Evolutionary conservation across 805 yeast species (phyloP).

Genomic region (Candida alai): DNA sequence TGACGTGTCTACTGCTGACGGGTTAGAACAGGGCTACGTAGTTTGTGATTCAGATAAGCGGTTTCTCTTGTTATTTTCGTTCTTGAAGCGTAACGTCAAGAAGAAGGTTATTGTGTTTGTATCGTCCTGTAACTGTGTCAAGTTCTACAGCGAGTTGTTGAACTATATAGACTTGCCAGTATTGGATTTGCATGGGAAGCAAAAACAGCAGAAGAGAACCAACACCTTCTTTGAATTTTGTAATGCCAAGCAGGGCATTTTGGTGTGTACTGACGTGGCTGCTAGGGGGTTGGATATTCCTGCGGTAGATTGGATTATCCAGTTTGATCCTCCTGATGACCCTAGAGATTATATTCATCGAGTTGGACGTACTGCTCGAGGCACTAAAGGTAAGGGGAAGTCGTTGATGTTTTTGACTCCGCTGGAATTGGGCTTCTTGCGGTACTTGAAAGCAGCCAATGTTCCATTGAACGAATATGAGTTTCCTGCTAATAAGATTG

Average conservation of each 20-base stretch:
- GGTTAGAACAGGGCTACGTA: slow-evolving; percentile 97
- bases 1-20: slow-evolving; percentile 89
- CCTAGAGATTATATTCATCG: slow-evolving; percentile 99
- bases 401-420: slow-evolving; percentile 95
- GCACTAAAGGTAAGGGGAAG: slow-evolving; percentile 82
- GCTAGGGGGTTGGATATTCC: slow-evolving; percentile 99
- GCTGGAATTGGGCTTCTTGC: slow-evolving; percentile 86
- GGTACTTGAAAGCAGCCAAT: slow-evolving; percentile 93
- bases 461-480: slow-evolving; percentile 97
- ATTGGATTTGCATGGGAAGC: slow-evolving; percentile 94
- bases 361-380: slow-evolving; percentile 99
- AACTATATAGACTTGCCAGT: slow-evolving; percentile 97
- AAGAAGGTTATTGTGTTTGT: slow-evolving; percentile 92
- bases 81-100: slow-evolving; percentile 86
- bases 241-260: slow-evolving; percentile 90
- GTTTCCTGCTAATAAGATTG: slow-evolving; percentile 90
- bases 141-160: slow-evolving; percentile 89
- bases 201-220: slow-evolving; percentile 97
- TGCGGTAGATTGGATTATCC: slow-evolving; percentile 98
- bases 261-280: slow-evolving; percentile 97
- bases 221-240: slow-evolving; percentile 98
- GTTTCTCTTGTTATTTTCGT: slow-evolving; percentile 84
- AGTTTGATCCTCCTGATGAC: slow-evolving; percentile 99
- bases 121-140: slow-evolving; percentile 95
- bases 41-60: slow-evolving; percentile 96